These are phyloP conservation scores for Teratosphaeria destructans DNA, from an alignment of 2,329 filamentous ascomycete genomes.

Conservation along the genomic window DNA sequence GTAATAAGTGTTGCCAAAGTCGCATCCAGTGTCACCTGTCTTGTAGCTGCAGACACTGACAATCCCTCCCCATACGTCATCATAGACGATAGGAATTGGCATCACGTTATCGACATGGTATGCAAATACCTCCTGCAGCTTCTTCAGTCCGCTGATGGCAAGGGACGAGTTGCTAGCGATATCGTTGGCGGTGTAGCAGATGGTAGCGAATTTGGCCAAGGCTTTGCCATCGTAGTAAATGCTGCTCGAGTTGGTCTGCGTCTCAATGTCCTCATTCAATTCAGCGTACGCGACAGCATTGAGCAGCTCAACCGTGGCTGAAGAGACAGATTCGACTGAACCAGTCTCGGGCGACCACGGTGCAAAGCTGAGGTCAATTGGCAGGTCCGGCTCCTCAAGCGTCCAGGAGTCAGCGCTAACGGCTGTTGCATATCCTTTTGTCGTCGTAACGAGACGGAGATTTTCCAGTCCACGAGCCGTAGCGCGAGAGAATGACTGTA, in stretches of 20 bases:
- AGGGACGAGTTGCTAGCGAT: constrained; percentile 45
- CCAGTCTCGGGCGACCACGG: constrained; percentile 55
- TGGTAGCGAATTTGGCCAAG: constrained; percentile 33
- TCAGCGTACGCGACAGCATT: constrained; percentile 56
- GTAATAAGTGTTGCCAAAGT: constrained; percentile 87
- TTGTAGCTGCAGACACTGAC: constrained; percentile 70
- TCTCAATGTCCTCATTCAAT: constrained; percentile 62
- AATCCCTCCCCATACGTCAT: constrained; percentile 62
- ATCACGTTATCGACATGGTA: constrained; percentile 37
- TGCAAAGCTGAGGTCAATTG: constrained; percentile 62
- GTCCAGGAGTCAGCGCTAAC: constrained; percentile 66
- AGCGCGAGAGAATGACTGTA: constrained; percentile 57
- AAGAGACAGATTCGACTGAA: not conserved
- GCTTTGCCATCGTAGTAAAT: constrained; percentile 83
- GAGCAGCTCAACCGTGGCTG: constrained; percentile 26
- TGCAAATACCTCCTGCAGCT: constrained; percentile 37
- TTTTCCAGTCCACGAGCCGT: constrained; percentile 39
- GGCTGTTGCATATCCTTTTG: constrained; percentile 69
- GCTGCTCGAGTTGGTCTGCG: constrained; percentile 64
- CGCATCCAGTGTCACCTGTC: constrained; percentile 60
- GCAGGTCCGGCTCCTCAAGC: constrained; percentile 64
- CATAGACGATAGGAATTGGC: constrained; percentile 44
- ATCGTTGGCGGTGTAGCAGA: constrained; percentile 40
- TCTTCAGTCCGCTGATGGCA: constrained; percentile 39
- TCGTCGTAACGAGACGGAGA: constrained; percentile 64